phyloP scores from a whole-genome alignment of 371 early-diverging fungal species.

The Mortierella sp. region DNA sequence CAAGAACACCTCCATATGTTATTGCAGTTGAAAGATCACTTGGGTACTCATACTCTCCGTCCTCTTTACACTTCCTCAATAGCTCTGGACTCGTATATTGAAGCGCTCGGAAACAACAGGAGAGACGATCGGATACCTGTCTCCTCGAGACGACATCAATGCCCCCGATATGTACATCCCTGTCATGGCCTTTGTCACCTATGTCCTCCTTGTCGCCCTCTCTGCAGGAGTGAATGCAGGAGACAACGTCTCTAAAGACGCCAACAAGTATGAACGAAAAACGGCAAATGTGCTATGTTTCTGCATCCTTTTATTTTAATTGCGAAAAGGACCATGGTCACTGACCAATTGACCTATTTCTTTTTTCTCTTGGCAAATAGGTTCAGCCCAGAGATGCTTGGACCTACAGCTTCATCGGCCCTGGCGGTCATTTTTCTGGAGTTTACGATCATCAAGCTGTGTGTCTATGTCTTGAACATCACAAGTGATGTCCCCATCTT shows the following conservation, averaged over 20 bases:
- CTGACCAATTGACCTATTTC: not conserved
- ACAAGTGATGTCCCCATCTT: slow-evolving; percentile 87
- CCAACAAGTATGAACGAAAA: slow-evolving; percentile 60
- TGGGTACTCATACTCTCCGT: not conserved
- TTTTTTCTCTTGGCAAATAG: slow-evolving; percentile 51
- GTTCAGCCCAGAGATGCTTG: slow-evolving; percentile 94
- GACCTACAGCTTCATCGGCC: slow-evolving; percentile 89
- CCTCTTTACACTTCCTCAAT: not conserved
- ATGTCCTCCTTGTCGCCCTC: slow-evolving; percentile 91
- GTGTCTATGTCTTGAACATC: slow-evolving; percentile 92
- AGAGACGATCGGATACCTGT: slow-evolving; percentile 87
- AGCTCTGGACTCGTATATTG: slow-evolving; percentile 87
- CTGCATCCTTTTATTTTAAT: not conserved
- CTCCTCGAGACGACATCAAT: slow-evolving; percentile 93
- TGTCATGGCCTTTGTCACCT: slow-evolving; percentile 96
- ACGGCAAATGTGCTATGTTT: not conserved
- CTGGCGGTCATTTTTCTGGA: slow-evolving; percentile 87
- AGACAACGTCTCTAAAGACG: not conserved
- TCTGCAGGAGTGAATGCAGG: slow-evolving; percentile 66
- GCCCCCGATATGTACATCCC: slow-evolving; percentile 99
- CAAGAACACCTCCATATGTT: not conserved
- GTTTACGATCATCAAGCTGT: slow-evolving; percentile 85
- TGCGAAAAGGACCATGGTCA: not conserved
- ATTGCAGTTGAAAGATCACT: not conserved
- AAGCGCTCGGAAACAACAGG: slow-evolving; percentile 87